Percentiles rank a stretch among this genome's conserved stretches.
phyloP scores from a whole-genome alignment of 2,329 filamentous ascomycete species.

The Ophiobolus disseminans region DNA sequence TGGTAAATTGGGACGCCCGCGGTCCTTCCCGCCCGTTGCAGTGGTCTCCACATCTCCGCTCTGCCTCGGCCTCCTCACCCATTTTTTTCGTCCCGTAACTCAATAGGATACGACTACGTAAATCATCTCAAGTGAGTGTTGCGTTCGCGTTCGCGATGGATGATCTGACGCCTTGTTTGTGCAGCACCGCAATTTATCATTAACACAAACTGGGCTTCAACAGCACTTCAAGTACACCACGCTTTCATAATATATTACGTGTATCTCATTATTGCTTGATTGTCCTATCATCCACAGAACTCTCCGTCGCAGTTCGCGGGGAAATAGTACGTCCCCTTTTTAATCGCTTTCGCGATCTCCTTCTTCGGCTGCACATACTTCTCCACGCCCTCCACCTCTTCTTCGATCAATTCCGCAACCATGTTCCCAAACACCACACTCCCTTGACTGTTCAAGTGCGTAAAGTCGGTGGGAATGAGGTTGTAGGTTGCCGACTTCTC shows the following conservation, averaged over 20 bases:
- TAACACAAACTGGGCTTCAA: no score
- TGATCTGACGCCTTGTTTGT: neutral
- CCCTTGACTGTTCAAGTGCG: slow-evolving; percentile 27
- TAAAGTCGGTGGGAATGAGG: slow-evolving; percentile 37
- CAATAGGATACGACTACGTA: no score
- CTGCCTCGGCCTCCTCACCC: no score
- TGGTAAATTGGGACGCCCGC: neutral
- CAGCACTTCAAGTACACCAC: no score
- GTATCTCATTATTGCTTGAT: neutral
- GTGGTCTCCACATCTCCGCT: slow-evolving; percentile 1
- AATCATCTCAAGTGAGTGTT: no score
- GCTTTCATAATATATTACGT: neutral
- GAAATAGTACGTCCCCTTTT: slow-evolving; percentile 20
- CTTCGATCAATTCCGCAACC: slow-evolving; percentile 25
- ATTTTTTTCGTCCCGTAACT: neutral
- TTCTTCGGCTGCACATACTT: slow-evolving; percentile 21
- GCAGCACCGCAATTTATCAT: no score
- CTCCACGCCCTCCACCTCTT: slow-evolving; percentile 10
- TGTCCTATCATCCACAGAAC: neutral
- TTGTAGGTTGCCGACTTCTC: slow-evolving; percentile 58
- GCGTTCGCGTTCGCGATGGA: neutral
- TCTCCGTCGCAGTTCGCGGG: slow-evolving; percentile 1
- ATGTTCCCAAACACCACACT: slow-evolving; percentile 34
- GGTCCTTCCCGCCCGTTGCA: slow-evolving; percentile 7
- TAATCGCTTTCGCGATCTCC: slow-evolving; percentile 16